Evolutionary conservation across 2,329 filamentous ascomycete genomes (phyloP), one percentile per base, ranked within the genome.

Genomic region (Trichophyton simii): DNA sequence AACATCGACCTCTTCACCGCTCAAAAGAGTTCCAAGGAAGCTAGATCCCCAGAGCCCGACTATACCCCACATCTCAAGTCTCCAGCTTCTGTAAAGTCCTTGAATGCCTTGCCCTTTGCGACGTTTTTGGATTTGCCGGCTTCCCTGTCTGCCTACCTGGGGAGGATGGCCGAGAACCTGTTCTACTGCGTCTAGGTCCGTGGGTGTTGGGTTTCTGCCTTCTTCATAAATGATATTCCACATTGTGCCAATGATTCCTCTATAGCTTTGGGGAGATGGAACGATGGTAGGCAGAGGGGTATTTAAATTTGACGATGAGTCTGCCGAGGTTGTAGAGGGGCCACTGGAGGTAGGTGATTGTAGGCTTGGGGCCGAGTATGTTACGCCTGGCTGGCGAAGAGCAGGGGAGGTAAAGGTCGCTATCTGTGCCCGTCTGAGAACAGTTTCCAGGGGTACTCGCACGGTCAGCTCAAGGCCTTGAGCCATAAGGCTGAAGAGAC

Each of bases 191-290:
- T 76, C 72, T 9, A 80, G 74, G 7, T 83, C 78, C 63, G 78
- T 79, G 22, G 70, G 67, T 3, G 68, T 70, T 18, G 74, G 57
- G 60, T 71, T 70, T 15, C 71, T 76, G 6, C 94, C 94, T 72
- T 99, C 94, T 68, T 95, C 88, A 41, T 86, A 82, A 0, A 88
- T 81, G 64, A 99, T 94, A 63, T 83, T 83, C 79, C 90, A 92
- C 82, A 96, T 91, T 1, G 92, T 96, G 2, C 90, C 89, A n/a
- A 94, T 72, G 1, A 96, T 80, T n/a, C 94, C 94, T 38, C 83
- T 80, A 72, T 96, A 99, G 3, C 83, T 83, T 1, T 91, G 91
- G 13, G 76, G 76, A 0, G 89, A 80, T 1, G 88, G 85, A 0
- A 97, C 85, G 60, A 96, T 86, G 0, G 89, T 91, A 61, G 89